Evolutionary conservation across 176 grass and related monocot genomes (phyloP).

Genomic region (Phoenix dactylifera): DNA sequence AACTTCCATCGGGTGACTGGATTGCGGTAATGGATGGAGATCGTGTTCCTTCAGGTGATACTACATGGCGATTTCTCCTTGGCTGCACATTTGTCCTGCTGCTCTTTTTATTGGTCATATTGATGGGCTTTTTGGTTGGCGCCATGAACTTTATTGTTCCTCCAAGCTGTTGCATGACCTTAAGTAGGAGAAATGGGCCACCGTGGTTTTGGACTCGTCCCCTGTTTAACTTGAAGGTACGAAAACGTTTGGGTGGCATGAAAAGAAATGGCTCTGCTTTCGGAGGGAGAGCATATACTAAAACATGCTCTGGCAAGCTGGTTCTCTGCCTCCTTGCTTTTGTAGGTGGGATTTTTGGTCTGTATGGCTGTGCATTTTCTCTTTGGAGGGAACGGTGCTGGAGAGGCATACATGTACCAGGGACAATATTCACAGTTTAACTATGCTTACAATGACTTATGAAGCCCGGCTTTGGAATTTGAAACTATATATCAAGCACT

Average conservation of each 20-base stretch:
- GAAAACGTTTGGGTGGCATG: slow-evolving; percentile 42
- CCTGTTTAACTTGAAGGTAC: slow-evolving; percentile 58
- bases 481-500: slow-evolving; percentile 88
- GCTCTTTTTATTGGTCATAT: slow-evolving; percentile 37
- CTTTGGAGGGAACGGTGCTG: slow-evolving; percentile 60
- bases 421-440: slow-evolving; percentile 89
- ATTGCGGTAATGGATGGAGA: slow-evolving; percentile 97
- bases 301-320: slow-evolving; percentile 59
- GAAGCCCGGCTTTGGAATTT: slow-evolving; percentile 93
- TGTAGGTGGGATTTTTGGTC: slow-evolving; percentile 28
- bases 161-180: slow-evolving; percentile 32
- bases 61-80: slow-evolving; percentile 43
- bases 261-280: slow-evolving; percentile 48
- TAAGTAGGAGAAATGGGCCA: slow-evolving; percentile 44
- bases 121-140: slow-evolving; percentile 58
- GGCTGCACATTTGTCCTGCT: slow-evolving; percentile 47
- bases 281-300: slow-evolving; percentile 58
- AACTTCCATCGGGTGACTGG: slow-evolving; percentile 75
- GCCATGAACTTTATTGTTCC: slow-evolving; percentile 40
- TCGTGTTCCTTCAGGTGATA: slow-evolving; percentile 83
- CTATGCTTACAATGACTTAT: slow-evolving; percentile 94
- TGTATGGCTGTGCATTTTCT: slow-evolving; percentile 89
- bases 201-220: slow-evolving; percentile 39
- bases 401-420: slow-evolving; percentile 63
- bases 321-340: slow-evolving; percentile 57